Conservation (phyloP, 208 protist genomes). For the Naegleria gruberi region DNA sequence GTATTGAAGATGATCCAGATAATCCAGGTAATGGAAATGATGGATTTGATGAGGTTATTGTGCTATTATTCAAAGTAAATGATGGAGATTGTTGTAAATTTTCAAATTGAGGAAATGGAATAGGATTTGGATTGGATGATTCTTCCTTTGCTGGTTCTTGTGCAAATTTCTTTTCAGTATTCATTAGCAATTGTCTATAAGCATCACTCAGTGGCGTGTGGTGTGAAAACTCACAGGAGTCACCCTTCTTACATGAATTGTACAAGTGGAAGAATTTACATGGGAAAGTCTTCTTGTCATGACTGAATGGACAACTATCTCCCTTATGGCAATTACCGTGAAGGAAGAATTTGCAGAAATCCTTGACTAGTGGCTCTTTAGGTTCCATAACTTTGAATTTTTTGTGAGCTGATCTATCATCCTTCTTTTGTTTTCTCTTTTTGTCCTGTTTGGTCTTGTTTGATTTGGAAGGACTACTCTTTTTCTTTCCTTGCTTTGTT, state of each 20-base stretch:
- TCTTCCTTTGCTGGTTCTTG: too few relatives aligned
- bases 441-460: neutral
- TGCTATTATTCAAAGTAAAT: too few relatives aligned
- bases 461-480: neutral
- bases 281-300: constrained; percentile 54
- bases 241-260: constrained; percentile 87
- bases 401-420: too few relatives aligned
- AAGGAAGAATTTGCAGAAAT: constrained; percentile 27
- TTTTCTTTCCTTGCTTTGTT: neutral
- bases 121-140: too few relatives aligned
- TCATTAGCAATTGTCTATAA: neutral
- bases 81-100: too few relatives aligned
- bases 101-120: too few relatives aligned
- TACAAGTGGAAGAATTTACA: constrained; percentile 90
- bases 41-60: too few relatives aligned
- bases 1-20: too few relatives aligned
- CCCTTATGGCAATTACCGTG: constrained; percentile 28
- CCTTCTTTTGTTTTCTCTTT: neutral
- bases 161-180: constrained; percentile 6
- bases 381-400: too few relatives aligned
- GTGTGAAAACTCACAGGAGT: constrained; percentile 89
- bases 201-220: constrained; percentile 32
- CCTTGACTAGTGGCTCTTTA: neutral
- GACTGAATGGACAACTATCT: constrained; percentile 28
- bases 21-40: too few relatives aligned